A percentile compares a stretch with the other conserved stretches of the same genome.
phyloP scores from a whole-genome alignment of 1,284 basidiomycete species.

The Pyrrhoderma noxium region DNA sequence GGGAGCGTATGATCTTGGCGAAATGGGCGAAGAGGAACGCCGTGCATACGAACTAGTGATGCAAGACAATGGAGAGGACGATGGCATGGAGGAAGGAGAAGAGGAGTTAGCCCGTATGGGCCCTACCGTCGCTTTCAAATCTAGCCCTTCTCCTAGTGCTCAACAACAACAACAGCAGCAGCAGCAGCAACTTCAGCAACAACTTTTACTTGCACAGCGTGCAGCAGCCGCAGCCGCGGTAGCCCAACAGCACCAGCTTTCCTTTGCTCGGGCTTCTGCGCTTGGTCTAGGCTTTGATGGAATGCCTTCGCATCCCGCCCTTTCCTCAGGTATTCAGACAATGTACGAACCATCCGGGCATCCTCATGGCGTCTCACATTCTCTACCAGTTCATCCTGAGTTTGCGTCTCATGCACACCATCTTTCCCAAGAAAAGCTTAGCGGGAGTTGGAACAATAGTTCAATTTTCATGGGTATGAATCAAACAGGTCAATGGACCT shows the following conservation, averaged over 20 bases:
- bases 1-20: constrained; percentile 20
- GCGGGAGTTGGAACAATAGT: constrained; percentile 26
- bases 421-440: constrained; percentile 25
- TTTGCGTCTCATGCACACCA: constrained; percentile 9
- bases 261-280: constrained; percentile 6
- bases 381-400: constrained; percentile 18
- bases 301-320: constrained; percentile 15
- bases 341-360: constrained; percentile 18
- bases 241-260: constrained; percentile 13
- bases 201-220: constrained; percentile 10
- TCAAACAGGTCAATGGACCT: constrained; percentile 14
- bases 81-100: constrained; percentile 34
- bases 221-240: background rate
- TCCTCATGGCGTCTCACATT: constrained; percentile 14
- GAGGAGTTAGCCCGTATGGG: constrained; percentile 27
- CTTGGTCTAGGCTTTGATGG: constrained; percentile 7
- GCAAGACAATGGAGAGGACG: constrained; percentile 44
- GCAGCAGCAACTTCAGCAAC: constrained; percentile 18
- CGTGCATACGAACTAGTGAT: constrained; percentile 28
- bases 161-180: constrained; percentile 5
- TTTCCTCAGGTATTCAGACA: constrained; percentile 15
- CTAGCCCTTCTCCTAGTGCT: background rate
- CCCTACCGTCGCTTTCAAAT: background rate
- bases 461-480: constrained; percentile 3
- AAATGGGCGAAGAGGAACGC: constrained; percentile 23